phyloP scores from a whole-genome alignment of 257 asterid genomes.

The Mentha longifolia region DNA sequence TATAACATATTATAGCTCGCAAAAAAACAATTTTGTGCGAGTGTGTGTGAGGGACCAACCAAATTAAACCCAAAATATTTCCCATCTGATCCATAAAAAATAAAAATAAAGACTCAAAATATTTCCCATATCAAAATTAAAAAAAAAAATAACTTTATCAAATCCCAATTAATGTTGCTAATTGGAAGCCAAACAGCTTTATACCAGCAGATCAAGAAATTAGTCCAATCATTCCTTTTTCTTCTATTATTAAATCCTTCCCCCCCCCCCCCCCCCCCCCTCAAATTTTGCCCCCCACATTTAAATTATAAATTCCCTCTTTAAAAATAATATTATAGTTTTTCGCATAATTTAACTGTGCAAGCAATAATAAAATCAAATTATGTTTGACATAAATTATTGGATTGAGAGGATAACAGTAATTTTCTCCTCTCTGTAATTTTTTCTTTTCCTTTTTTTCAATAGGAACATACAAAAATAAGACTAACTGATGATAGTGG shows the following conservation, averaged over 20 bases:
- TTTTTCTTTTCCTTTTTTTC: no score
- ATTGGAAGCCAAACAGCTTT: neutral
- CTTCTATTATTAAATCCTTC: neutral
- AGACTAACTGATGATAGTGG: conserved; percentile 23
- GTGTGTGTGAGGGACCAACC: neutral
- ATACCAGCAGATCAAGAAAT: neutral
- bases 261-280: neutral
- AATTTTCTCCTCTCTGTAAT: neutral
- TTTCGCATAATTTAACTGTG: neutral
- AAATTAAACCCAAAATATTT: no score
- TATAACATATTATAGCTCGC: neutral
- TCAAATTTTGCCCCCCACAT: neutral
- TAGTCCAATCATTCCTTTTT: neutral
- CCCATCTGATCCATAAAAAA: no score
- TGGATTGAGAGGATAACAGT: neutral
- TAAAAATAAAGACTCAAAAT: no score
- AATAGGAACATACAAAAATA: neutral
- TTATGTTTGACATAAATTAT: no score
- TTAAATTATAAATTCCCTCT: neutral
- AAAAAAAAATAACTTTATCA: neutral
- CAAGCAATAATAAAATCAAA: neutral
- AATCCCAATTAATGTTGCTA: neutral
- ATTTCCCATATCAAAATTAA: no score
- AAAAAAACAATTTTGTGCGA: no score
- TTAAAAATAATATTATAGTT: neutral